Percentiles rank a stretch among this genome's conserved stretches.
These are phyloP conservation scores for Helicocarpus griseus DNA, from an alignment of 2,329 filamentous ascomycete species.

Conservation along the genomic window DNA sequence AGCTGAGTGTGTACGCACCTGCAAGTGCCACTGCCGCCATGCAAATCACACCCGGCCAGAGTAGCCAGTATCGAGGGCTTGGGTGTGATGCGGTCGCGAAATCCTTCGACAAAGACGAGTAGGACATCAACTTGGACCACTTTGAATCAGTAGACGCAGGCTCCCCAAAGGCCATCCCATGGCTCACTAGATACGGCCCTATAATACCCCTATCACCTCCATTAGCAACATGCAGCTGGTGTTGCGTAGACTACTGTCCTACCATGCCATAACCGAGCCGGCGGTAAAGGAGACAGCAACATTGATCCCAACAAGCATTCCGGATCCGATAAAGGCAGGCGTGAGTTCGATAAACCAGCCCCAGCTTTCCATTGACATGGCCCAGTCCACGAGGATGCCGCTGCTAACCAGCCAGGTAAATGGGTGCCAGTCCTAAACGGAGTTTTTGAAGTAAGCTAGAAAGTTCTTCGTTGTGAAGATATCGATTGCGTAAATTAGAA, in stretches of 20 bases:
- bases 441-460: not conserved
- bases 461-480: no score
- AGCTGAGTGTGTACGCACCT: not conserved
- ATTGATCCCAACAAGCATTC: slow-evolving; percentile 51
- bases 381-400: slow-evolving; percentile 13
- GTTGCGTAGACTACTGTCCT: slow-evolving; percentile 13
- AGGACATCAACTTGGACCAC: slow-evolving; percentile 27
- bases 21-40: slow-evolving; percentile 7
- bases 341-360: slow-evolving; percentile 52
- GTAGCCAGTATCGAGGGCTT: slow-evolving; percentile 43
- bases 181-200: slow-evolving; percentile 46
- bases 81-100: slow-evolving; percentile 20
- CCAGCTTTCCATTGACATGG: slow-evolving; percentile 43
- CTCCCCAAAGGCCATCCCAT: slow-evolving; percentile 39
- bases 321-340: slow-evolving; percentile 51
- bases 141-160: slow-evolving; percentile 9
- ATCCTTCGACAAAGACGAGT: slow-evolving; percentile 16
- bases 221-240: slow-evolving; percentile 10
- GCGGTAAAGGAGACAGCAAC: slow-evolving; percentile 49
- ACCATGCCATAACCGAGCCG: slow-evolving; percentile 48
- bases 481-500: not conserved
- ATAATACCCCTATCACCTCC: slow-evolving; percentile 36
- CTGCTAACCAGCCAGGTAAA: slow-evolving; percentile 31
- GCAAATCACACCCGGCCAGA: slow-evolving; percentile 32
- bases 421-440: slow-evolving; percentile 39